Percentiles rank a stretch among this genome's conserved stretches.
Conservation (phyloP, 1,284 basidiomycete species). For the Tranzscheliella williamsii region DNA sequence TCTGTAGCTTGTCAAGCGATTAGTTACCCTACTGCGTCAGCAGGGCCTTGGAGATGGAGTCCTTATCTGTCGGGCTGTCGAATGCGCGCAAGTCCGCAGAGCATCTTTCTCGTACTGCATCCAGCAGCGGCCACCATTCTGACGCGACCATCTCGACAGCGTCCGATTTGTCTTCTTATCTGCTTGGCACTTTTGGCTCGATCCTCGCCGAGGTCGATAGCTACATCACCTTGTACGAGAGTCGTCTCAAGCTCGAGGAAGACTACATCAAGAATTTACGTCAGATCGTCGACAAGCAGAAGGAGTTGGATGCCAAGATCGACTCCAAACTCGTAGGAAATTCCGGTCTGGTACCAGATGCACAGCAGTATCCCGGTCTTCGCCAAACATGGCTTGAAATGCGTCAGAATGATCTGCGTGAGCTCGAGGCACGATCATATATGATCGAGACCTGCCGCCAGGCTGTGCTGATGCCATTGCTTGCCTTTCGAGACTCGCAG, state of each 20-base stretch:
- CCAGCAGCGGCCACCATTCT: constrained; percentile 27
- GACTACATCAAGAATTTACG: constrained; percentile 47
- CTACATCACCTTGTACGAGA: constrained; percentile 48
- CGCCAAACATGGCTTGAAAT: constrained; percentile 46
- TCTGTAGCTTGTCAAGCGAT: too few species aligned
- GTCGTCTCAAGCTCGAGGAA: constrained; percentile 54
- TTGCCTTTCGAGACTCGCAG: constrained; percentile 53
- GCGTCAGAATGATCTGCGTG: constrained; percentile 41
- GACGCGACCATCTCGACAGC: constrained; percentile 23
- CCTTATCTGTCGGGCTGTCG: constrained; percentile 5
- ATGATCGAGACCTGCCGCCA: constrained; percentile 41
- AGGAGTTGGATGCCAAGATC: constrained; percentile 50
- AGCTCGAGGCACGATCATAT: constrained; percentile 49
- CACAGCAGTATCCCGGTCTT: constrained; percentile 20
- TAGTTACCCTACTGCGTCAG: too few species aligned
- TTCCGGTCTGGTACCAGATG: constrained; percentile 34
- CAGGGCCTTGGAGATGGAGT: too few species aligned
- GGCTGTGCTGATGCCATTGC: constrained; percentile 42
- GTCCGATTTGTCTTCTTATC: constrained; percentile 29
- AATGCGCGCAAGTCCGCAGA: constrained; percentile 20
- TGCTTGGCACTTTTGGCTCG: constrained; percentile 47
- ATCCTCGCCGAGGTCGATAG: constrained; percentile 50
- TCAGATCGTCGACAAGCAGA: constrained; percentile 39
- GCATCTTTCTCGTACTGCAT: constrained; percentile 18
- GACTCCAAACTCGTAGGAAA: constrained; percentile 42